Conservation (phyloP, 2,329 filamentous ascomycete genomes). For the Claviceps africana region DNA sequence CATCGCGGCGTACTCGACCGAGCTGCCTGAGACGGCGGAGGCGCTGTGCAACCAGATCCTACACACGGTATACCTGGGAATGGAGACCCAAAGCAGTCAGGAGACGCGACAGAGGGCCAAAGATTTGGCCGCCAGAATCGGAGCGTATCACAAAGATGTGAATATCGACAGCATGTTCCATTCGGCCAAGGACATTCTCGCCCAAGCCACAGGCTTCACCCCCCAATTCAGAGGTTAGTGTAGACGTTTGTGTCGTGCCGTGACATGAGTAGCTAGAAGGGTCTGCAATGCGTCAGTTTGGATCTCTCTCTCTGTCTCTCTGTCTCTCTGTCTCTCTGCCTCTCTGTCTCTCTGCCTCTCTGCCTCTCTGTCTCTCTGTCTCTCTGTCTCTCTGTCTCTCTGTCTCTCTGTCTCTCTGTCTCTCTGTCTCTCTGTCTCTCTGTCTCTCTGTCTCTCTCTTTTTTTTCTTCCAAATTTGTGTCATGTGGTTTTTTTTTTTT, state of each 20-base stretch:
- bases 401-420: too few relatives aligned
- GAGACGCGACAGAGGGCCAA: conserved; percentile 56
- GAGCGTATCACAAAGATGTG: conserved; percentile 57
- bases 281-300: too few relatives aligned
- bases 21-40: conserved; percentile 41
- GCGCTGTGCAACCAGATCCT: conserved; percentile 34
- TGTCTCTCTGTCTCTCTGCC: background rate
- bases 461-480: too few relatives aligned
- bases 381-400: too few relatives aligned
- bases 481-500: too few relatives aligned
- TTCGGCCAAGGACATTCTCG: conserved; percentile 45
- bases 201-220: conserved; percentile 40
- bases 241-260: background rate
- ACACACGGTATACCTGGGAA: conserved; percentile 46
- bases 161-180: conserved; percentile 46
- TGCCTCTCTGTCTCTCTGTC: too few relatives aligned
- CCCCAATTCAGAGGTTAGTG: conserved; percentile 40
- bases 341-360: too few relatives aligned
- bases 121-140: conserved; percentile 46
- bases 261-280: too few relatives aligned
- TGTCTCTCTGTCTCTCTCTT: too few relatives aligned
- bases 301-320: background rate
- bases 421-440: too few relatives aligned
- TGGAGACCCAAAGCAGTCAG: conserved; percentile 40
- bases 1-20: conserved; percentile 6